Percentiles rank a stretch among this genome's conserved stretches.
Conservation (phyloP, 352 stramenopile genomes). For the Vaucheria bursata region DNA sequence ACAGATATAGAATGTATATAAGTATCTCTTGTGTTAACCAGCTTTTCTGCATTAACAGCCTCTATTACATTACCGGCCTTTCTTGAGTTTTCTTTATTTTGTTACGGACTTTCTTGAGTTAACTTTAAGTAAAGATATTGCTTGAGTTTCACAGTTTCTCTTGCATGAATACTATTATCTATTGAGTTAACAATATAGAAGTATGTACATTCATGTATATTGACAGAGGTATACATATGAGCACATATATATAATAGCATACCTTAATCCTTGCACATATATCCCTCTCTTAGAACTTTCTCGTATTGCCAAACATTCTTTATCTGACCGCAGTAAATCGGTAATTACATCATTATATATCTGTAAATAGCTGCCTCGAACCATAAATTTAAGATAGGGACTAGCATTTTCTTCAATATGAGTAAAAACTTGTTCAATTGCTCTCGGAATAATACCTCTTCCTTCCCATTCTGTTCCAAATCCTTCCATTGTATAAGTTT, state of each 20-base stretch:
- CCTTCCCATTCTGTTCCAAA: conserved; percentile 36
- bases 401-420: conserved; percentile 64
- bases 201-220: too few species aligned
- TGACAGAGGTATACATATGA: too few species aligned
- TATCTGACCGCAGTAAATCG: conserved; percentile 82
- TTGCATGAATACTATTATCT: too few species aligned
- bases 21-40: too few species aligned
- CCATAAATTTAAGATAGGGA: conserved; percentile 71
- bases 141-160: too few species aligned
- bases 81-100: too few species aligned
- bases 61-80: too few species aligned
- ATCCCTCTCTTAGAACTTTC: conserved; percentile 81
- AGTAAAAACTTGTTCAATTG: conserved; percentile 65
- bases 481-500: conserved; percentile 60
- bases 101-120: too few species aligned
- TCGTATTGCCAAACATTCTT: conserved; percentile 77
- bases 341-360: conserved; percentile 89
- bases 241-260: not conserved
- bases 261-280: conserved; percentile 77
- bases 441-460: conserved; percentile 55
- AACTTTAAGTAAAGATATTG: too few species aligned
- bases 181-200: too few species aligned
- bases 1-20: not conserved
- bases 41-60: too few species aligned
- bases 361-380: conserved; percentile 79